Evolutionary conservation across 805 yeast species (phyloP).

Genomic region (Saccharomycopsis fodiens): DNA sequence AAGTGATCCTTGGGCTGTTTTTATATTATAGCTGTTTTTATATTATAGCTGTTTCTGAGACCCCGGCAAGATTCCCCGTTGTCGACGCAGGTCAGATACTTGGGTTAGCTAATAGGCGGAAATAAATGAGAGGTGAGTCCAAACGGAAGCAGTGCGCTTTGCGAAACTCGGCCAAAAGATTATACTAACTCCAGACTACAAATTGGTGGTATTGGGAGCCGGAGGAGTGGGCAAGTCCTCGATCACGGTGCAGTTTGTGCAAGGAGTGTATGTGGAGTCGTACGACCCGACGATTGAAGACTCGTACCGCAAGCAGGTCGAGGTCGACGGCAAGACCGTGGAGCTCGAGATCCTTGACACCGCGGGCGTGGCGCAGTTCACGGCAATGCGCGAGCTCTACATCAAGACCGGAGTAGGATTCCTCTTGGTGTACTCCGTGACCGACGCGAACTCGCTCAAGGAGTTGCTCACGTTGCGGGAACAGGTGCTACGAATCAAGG

Average conservation of each 20-base stretch:
- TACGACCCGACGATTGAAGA: slow-evolving; percentile 98
- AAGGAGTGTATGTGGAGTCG: slow-evolving; percentile 80
- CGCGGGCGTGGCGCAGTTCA: slow-evolving; percentile 91
- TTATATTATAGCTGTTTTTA: no score
- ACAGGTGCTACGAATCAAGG: slow-evolving; percentile 80
- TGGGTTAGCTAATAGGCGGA: no score
- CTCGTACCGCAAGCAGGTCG: slow-evolving; percentile 82
- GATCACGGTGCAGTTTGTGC: slow-evolving; percentile 85
- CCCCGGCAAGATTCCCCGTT: no score
- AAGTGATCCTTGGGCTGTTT: no score
- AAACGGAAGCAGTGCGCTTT: no score
- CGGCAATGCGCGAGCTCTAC: slow-evolving; percentile 88
- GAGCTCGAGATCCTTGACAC: slow-evolving; percentile 86
- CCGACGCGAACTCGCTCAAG: slow-evolving; percentile 65
- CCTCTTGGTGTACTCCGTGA: slow-evolving; percentile 76
- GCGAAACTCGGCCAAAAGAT: no score
- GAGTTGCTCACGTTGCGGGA: slow-evolving; percentile 75
- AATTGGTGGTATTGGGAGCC: slow-evolving; percentile 87
- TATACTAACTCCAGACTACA: slow-evolving; percentile 56
- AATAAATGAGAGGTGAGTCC: no score
- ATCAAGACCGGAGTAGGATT: slow-evolving; percentile 89
- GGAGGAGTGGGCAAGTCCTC: slow-evolving; percentile 98
- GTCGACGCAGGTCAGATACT: no score
- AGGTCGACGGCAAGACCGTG: slow-evolving; percentile 81
- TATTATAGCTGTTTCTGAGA: no score